phyloP scores from a whole-genome alignment of 176 grass and related monocot species.

The Ensete ventricosum region DNA sequence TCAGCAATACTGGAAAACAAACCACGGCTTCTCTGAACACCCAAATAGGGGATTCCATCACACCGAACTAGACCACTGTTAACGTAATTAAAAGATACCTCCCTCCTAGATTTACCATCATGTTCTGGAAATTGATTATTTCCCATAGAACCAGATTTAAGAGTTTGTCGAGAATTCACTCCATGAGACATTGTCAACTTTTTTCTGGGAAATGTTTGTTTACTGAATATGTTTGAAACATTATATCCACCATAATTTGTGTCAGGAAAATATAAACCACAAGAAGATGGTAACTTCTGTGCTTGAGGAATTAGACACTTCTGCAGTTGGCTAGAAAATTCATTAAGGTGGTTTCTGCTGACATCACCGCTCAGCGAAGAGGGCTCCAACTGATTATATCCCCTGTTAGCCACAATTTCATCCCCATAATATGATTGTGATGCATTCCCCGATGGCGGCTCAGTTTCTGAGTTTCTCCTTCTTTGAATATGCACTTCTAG shows the following conservation, averaged over 20 bases:
- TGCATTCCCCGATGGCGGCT: background rate
- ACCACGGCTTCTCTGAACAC: constrained; percentile 10
- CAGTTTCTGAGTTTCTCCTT: constrained; percentile 17
- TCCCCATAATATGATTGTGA: constrained; percentile 20
- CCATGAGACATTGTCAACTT: constrained; percentile 16
- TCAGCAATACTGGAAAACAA: constrained; percentile 12
- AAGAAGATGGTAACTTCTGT: constrained; percentile 21
- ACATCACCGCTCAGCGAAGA: constrained; percentile 17
- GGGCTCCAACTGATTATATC: constrained; percentile 21
- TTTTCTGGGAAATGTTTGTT: constrained; percentile 22
- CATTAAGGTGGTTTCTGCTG: constrained; percentile 24
- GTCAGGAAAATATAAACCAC: constrained; percentile 4
- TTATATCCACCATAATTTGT: constrained; percentile 13
- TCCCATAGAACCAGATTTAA: constrained; percentile 16
- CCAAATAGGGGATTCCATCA: constrained; percentile 2
- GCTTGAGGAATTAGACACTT: constrained; percentile 17
- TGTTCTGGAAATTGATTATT: constrained; percentile 13
- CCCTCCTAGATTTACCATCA: constrained; percentile 15
- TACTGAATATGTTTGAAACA: constrained; percentile 15
- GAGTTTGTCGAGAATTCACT: constrained; percentile 18
- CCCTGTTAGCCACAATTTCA: constrained; percentile 15
- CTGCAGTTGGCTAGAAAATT: constrained; percentile 25
- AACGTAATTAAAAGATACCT: constrained; percentile 8
- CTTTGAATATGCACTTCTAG: constrained; percentile 27
- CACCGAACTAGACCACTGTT: constrained; percentile 17